These are phyloP conservation scores for Hypocrella siamensis DNA, from an alignment of 2,329 filamentous ascomycete genomes.

Conservation along the genomic window DNA sequence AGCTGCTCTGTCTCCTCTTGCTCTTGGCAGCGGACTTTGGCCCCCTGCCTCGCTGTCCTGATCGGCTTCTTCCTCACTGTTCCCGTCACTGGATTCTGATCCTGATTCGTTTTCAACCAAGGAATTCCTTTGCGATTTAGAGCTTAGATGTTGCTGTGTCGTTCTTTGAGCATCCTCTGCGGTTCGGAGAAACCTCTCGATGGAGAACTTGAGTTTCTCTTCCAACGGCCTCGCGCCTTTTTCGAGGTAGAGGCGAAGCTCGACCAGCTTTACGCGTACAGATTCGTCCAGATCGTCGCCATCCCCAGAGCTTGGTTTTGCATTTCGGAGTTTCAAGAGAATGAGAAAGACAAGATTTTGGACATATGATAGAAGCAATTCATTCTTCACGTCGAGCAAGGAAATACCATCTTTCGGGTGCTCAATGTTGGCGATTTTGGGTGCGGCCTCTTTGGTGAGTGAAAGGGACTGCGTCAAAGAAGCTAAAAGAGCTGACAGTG, in stretches of 20 bases:
- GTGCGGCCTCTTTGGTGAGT: slow-evolving; percentile 51
- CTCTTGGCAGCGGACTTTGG: slow-evolving; percentile 1
- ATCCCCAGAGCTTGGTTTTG: slow-evolving; percentile 11
- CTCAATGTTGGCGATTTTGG: slow-evolving; percentile 44
- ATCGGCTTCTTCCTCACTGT: slow-evolving; percentile 13
- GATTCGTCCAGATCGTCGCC: slow-evolving; percentile 38
- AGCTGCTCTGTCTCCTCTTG: slow-evolving; percentile 10
- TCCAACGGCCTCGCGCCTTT: slow-evolving; percentile 84
- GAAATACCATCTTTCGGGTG: slow-evolving; percentile 82
- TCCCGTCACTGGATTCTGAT: slow-evolving; percentile 15
- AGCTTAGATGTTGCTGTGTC: slow-evolving; percentile 14
- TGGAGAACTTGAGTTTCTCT: slow-evolving; percentile 81
- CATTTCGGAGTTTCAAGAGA: slow-evolving; percentile 59
- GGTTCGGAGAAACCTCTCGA: slow-evolving; percentile 83
- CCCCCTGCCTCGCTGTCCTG: slow-evolving; percentile 4
- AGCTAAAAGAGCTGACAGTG: slow-evolving; percentile 32
- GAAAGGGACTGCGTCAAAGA: slow-evolving; percentile 42
- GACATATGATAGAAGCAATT: slow-evolving; percentile 89
- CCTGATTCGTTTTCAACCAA: not conserved
- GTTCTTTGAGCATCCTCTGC: slow-evolving; percentile 54
- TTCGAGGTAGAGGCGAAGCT: slow-evolving; percentile 83
- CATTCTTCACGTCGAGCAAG: slow-evolving; percentile 88
- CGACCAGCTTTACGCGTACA: slow-evolving; percentile 74
- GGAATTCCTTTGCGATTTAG: slow-evolving; percentile 11
- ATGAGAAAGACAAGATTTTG: slow-evolving; percentile 87